These are phyloP conservation scores for Plasmodium gaboni DNA, from an alignment of 169 alveolate genomes.

Conservation along the genomic window DNA sequence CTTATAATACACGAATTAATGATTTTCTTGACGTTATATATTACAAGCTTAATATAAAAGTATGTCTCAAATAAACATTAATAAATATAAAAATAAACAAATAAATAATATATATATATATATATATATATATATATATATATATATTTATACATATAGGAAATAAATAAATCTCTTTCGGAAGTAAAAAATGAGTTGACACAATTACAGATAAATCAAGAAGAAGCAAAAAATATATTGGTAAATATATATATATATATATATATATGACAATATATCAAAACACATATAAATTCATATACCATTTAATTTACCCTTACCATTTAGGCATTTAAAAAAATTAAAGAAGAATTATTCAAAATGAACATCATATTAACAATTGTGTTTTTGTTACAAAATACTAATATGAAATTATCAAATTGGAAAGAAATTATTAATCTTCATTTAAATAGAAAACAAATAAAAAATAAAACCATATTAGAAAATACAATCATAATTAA, in stretches of 20 bases:
- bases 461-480: slow-evolving; percentile 26
- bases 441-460: slow-evolving; percentile 39
- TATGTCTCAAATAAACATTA: slow-evolving; percentile 1
- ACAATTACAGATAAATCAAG: slow-evolving; percentile 43
- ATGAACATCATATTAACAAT: slow-evolving; percentile 70
- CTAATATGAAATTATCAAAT: slow-evolving; percentile 62
- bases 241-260: slow-evolving; percentile 5
- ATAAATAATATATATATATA: neutral
- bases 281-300: neutral
- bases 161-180: slow-evolving; percentile 65
- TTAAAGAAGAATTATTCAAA: slow-evolving; percentile 62
- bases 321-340: slow-evolving; percentile 69
- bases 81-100: neutral
- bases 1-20: slow-evolving; percentile 55
- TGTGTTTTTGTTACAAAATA: slow-evolving; percentile 62
- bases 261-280: neutral
- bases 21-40: slow-evolving; percentile 65
- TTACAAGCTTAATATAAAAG: slow-evolving; percentile 70
- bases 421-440: slow-evolving; percentile 69
- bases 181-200: slow-evolving; percentile 65
- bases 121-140: neutral
- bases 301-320: no score
- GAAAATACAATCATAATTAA: slow-evolving; percentile 57
- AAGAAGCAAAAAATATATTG: slow-evolving; percentile 43
- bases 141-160: slow-evolving; percentile 19